Percentiles rank a stretch among this genome's conserved stretches.
These are phyloP conservation scores for Geotrichum carabidarum DNA, from an alignment of 1,139 yeast genomes.

Conservation along the genomic window DNA sequence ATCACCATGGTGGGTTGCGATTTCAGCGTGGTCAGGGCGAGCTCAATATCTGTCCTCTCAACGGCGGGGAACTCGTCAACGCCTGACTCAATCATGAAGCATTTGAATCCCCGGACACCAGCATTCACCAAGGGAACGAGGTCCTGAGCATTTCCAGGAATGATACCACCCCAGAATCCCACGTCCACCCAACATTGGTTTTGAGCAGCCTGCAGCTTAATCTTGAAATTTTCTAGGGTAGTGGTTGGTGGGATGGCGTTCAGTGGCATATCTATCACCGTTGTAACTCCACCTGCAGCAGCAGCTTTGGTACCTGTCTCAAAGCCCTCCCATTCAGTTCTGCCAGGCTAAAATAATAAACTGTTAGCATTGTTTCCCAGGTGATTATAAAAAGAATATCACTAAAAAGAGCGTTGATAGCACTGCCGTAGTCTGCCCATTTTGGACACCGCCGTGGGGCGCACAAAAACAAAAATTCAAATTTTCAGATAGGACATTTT, in stretches of 20 bases:
- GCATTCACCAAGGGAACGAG: constrained; percentile 68
- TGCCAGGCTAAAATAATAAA: constrained; percentile 51
- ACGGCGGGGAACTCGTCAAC: constrained; percentile 92
- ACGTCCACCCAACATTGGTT: constrained; percentile 89
- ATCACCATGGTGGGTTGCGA: constrained; percentile 65
- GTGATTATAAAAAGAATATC: background rate
- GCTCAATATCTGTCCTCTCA: constrained; percentile 52
- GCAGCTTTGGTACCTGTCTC: constrained; percentile 90
- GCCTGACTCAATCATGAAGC: constrained; percentile 85
- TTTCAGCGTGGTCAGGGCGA: constrained; percentile 62
- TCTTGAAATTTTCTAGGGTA: constrained; percentile 65
- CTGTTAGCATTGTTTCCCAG: background rate
- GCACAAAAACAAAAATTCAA: background rate
- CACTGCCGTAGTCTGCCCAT: background rate
- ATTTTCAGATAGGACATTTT: background rate
- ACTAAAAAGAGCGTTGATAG: background rate
- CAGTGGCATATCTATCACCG: constrained; percentile 92
- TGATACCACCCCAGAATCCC: constrained; percentile 93
- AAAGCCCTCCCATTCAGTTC: constrained; percentile 96
- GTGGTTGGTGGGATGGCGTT: constrained; percentile 96
- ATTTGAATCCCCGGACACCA: constrained; percentile 90
- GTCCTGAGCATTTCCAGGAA: constrained; percentile 65
- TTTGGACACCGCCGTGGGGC: background rate
- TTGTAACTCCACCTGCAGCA: constrained; percentile 92
- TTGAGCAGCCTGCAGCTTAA: constrained; percentile 70